Conservation (phyloP, 495 filamentous ascomycete genomes). For the Penicillium lividum region DNA sequence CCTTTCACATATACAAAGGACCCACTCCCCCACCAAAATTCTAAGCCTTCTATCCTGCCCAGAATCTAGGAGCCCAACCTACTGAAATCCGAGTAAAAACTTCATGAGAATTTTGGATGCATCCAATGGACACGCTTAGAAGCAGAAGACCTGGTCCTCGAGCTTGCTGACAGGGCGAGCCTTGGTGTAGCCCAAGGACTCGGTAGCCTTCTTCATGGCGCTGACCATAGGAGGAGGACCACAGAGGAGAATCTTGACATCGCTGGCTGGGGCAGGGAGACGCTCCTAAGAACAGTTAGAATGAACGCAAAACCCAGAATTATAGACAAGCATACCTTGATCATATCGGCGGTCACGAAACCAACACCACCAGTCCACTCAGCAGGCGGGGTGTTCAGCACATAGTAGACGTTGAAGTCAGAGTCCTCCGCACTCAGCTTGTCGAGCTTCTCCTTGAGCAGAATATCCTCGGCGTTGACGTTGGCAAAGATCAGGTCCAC, state of each 20-base stretch:
- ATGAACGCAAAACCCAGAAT: too few relatives aligned
- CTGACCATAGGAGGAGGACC: slow-evolving; percentile 95
- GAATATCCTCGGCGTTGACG: slow-evolving; percentile 87
- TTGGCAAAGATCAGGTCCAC: slow-evolving; percentile 96
- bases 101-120: background rate
- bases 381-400: slow-evolving; percentile 93
- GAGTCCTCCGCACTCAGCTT: slow-evolving; percentile 71
- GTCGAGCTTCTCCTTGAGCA: slow-evolving; percentile 89
- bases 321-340: slow-evolving; percentile 51
- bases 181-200: slow-evolving; percentile 86
- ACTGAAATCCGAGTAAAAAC: background rate
- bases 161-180: slow-evolving; percentile 93
- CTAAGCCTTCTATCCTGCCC: background rate
- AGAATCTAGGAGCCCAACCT: background rate
- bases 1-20: slow-evolving; percentile 1
- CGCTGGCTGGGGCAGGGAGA: slow-evolving; percentile 76
- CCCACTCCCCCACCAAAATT: background rate
- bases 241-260: slow-evolving; percentile 95
- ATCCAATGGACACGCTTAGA: slow-evolving; percentile 53
- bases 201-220: slow-evolving; percentile 95
- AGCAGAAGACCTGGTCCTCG: slow-evolving; percentile 96
- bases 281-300: slow-evolving; percentile 45
- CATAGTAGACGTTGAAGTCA: slow-evolving; percentile 84
- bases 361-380: slow-evolving; percentile 88
- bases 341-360: slow-evolving; percentile 94